phyloP scores from a whole-genome alignment of 1,139 yeast genomes.

The Spathaspora sp. region DNA sequence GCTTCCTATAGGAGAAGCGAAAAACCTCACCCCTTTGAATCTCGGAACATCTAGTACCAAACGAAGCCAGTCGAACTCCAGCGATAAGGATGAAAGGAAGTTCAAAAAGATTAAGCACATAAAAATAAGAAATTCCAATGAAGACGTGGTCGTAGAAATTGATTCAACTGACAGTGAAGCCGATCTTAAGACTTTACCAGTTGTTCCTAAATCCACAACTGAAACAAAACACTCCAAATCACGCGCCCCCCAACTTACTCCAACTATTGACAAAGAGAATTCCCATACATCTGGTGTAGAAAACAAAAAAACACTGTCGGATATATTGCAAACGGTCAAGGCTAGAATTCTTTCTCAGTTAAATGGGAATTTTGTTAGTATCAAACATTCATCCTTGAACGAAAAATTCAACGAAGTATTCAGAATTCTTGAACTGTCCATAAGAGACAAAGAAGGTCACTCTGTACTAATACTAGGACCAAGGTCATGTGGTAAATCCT shows the following conservation, averaged over 20 bases:
- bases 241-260: background rate
- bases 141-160: background rate
- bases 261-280: background rate
- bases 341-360: conserved; percentile 21
- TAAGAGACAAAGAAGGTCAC: conserved; percentile 72
- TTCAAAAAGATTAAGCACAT: conserved; percentile 3
- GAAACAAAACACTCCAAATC: background rate
- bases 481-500: conserved; percentile 72
- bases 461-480: conserved; percentile 83
- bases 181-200: background rate
- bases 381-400: conserved; percentile 21
- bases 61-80: background rate
- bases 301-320: background rate
- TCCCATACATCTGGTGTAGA: too few species aligned
- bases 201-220: background rate
- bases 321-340: conserved; percentile 14
- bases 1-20: conserved; percentile 14
- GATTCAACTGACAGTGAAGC: background rate
- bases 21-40: background rate
- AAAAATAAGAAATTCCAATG: conserved; percentile 1
- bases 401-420: conserved; percentile 50
- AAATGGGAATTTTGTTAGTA: conserved; percentile 20
- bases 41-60: background rate
- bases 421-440: conserved; percentile 61
- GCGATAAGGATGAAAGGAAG: background rate